phyloP scores from a whole-genome alignment of 805 yeast genomes.

The Kuraishia ogatae region DNA sequence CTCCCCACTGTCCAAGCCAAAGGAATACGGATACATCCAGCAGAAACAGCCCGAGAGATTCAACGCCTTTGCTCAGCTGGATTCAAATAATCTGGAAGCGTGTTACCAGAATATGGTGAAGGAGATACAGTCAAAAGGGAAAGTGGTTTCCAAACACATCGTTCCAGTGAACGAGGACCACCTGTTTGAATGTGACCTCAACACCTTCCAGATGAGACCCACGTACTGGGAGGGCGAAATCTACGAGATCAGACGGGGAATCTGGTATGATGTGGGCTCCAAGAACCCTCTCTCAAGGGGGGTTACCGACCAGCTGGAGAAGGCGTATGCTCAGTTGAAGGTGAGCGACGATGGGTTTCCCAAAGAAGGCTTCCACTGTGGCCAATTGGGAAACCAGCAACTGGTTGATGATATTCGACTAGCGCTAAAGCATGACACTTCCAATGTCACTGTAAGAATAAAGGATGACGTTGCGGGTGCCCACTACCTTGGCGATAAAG shows the following conservation, averaged over 20 bases:
- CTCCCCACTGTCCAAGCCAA: slow-evolving; percentile 62
- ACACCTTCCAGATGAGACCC: slow-evolving; percentile 47
- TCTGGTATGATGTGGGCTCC: slow-evolving; percentile 68
- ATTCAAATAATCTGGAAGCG: slow-evolving; percentile 53
- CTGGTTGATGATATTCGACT: not conserved
- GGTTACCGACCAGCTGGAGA: slow-evolving; percentile 52
- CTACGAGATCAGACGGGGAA: slow-evolving; percentile 75
- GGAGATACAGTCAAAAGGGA: slow-evolving; percentile 4
- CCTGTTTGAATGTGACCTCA: slow-evolving; percentile 63
- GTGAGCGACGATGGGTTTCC: slow-evolving; percentile 1
- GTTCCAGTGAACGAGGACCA: slow-evolving; percentile 77
- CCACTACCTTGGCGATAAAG: too few species aligned
- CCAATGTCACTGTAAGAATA: not conserved
- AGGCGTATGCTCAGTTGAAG: slow-evolving; percentile 30
- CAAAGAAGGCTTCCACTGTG: not conserved
- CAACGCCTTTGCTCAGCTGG: slow-evolving; percentile 56
- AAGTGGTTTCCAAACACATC: slow-evolving; percentile 3
- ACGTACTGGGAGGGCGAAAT: slow-evolving; percentile 85
- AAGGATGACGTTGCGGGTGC: not conserved
- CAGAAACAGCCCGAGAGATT: slow-evolving; percentile 47
- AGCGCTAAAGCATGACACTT: not conserved
- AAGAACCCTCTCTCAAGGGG: slow-evolving; percentile 17
- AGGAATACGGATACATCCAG: slow-evolving; percentile 43
- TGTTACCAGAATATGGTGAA: slow-evolving; percentile 24
- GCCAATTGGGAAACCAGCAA: not conserved